These are phyloP conservation scores for Barbarea vulgaris DNA, from an alignment of 345 rosid genomes.

Conservation along the genomic window DNA sequence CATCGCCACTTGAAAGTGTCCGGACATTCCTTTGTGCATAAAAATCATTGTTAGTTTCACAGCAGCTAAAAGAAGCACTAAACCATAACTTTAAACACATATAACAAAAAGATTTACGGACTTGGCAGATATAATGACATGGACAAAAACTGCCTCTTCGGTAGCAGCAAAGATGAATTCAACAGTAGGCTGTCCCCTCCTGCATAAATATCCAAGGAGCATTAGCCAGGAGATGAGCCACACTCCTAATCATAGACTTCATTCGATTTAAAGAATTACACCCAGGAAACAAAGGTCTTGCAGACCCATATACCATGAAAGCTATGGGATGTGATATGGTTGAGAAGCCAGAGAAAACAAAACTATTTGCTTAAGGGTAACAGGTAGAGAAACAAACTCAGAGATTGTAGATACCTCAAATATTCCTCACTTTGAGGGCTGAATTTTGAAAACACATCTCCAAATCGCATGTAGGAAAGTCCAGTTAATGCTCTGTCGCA, in stretches of 20 bases:
- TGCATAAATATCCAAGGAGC: conserved; percentile 44
- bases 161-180: conserved; percentile 97
- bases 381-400: conserved; percentile 5
- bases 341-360: conserved; percentile 14
- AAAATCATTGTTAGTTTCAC: conserved; percentile 30
- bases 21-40: conserved; percentile 72
- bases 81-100: conserved; percentile 18
- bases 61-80: conserved; percentile 21
- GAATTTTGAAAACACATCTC: conserved; percentile 88
- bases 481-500: conserved; percentile 66
- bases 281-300: conserved; percentile 17
- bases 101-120: conserved; percentile 48
- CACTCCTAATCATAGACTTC: conserved; percentile 17
- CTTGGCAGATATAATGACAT: conserved; percentile 90
- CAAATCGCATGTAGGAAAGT: conserved; percentile 89
- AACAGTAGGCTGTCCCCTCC: conserved; percentile 87
- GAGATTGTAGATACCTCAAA: conserved; percentile 57
- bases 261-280: not conserved
- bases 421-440: conserved; percentile 75
- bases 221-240: conserved; percentile 26
- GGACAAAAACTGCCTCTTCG: conserved; percentile 90
- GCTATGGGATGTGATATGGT: not conserved
- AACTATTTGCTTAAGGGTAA: not conserved
- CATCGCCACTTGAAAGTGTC: conserved; percentile 72
- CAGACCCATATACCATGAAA: conserved; percentile 8